Evolutionary conservation across 177 flowering plant genomes (phyloP).

Genomic region (Tripterygium wilfordii): DNA sequence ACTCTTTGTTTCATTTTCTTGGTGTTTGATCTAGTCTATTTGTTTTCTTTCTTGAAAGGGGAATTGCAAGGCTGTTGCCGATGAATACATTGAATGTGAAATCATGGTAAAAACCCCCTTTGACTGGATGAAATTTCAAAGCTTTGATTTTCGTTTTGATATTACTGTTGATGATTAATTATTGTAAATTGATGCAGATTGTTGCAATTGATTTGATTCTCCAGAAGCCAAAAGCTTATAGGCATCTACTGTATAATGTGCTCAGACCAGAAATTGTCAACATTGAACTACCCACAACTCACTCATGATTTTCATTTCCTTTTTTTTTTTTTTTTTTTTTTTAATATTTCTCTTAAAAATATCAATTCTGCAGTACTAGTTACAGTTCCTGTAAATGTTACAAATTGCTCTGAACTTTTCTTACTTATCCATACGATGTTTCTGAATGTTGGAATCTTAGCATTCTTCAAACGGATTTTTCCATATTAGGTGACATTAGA

Average conservation of each 20-base stretch:
- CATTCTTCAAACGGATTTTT: too few species aligned
- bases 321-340: background rate
- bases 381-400: too few species aligned
- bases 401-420: too few species aligned
- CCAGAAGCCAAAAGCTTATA: slow-evolving; percentile 75
- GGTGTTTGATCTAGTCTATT: background rate
- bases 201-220: slow-evolving; percentile 75
- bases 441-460: too few species aligned
- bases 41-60: slow-evolving; percentile 30
- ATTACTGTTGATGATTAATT: background rate
- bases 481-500: too few species aligned
- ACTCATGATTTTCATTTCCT: background rate
- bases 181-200: slow-evolving; percentile 33
- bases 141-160: background rate
- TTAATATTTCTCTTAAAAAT: background rate
- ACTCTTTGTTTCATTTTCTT: background rate
- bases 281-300: slow-evolving; percentile 30
- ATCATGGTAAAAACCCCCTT: slow-evolving; percentile 37
- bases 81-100: slow-evolving; percentile 91
- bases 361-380: too few species aligned
- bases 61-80: slow-evolving; percentile 73
- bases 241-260: slow-evolving; percentile 70
- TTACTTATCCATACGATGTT: too few species aligned
- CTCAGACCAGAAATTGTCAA: slow-evolving; percentile 23
- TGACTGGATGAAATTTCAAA: background rate